phyloP scores from a whole-genome alignment of 768 basidiomycete genomes.

The Plicaturopsis crispa region DNA sequence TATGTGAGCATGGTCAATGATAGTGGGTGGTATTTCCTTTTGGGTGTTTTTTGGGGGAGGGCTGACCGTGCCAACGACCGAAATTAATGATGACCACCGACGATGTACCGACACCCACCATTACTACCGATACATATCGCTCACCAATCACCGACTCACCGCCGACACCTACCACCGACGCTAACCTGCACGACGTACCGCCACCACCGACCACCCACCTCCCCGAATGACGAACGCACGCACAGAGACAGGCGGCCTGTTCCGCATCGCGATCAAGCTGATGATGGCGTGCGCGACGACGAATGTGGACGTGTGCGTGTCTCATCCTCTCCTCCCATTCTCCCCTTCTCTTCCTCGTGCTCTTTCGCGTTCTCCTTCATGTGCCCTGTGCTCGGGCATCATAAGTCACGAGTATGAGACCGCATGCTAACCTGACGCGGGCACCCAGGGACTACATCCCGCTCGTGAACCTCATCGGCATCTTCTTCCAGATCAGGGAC shows the following conservation, averaged over 20 bases:
- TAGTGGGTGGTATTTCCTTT: constrained; percentile 39
- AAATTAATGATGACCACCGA: no score
- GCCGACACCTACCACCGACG: no score
- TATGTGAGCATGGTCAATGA: constrained; percentile 96
- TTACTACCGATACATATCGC: background rate
- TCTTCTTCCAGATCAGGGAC: constrained; percentile 54
- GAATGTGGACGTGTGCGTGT: constrained; percentile 37
- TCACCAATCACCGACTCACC: no score
- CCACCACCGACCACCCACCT: no score
- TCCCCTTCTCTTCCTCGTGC: background rate
- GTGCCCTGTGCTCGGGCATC: no score
- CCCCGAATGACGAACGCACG: background rate
- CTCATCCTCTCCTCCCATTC: background rate
- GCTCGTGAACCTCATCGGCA: constrained; percentile 46
- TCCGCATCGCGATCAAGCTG: constrained; percentile 87
- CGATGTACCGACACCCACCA: no score
- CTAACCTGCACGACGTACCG: no score
- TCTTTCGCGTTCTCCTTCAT: background rate
- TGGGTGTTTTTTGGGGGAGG: background rate
- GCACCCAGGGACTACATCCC: constrained; percentile 50
- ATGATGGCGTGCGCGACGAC: constrained; percentile 86
- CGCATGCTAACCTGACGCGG: no score
- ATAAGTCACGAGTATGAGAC: no score
- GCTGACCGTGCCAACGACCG: no score
- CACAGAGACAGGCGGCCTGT: constrained; percentile 89